A percentile compares a stretch with the other conserved stretches of the same genome.
These are phyloP conservation scores for Orbilia blumenaviensis DNA, from an alignment of 2,329 filamentous ascomycete species.

Conservation along the genomic window DNA sequence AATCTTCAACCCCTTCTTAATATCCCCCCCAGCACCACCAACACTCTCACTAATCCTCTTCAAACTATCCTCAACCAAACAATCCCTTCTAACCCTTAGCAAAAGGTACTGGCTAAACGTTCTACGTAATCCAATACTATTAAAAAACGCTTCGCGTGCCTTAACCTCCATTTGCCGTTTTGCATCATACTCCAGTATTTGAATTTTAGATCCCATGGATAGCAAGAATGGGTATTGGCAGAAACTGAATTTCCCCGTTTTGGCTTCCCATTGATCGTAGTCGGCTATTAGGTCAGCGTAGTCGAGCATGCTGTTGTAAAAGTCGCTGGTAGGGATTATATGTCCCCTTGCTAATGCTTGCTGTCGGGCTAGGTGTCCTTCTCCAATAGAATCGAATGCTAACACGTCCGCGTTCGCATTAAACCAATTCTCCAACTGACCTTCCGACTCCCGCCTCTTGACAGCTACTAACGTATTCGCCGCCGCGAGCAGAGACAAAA, in stretches of 20 bases:
- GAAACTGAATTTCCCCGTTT: slow-evolving; percentile 79
- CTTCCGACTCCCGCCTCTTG: slow-evolving; percentile 25
- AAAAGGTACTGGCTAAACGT: slow-evolving; percentile 80
- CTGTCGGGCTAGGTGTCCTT: slow-evolving; percentile 57
- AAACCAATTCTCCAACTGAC: slow-evolving; percentile 40
- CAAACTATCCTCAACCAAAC: slow-evolving; percentile 86
- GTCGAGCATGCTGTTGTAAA: slow-evolving; percentile 87
- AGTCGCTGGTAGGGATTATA: slow-evolving; percentile 80
- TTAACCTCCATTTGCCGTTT: slow-evolving; percentile 88
- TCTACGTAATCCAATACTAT: slow-evolving; percentile 80
- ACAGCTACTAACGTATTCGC: slow-evolving; percentile 72
- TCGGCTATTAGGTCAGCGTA: slow-evolving; percentile 85
- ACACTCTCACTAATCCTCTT: slow-evolving; percentile 85
- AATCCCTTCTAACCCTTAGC: slow-evolving; percentile 81
- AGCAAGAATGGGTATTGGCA: slow-evolving; percentile 93
- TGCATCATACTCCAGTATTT: slow-evolving; percentile 87
- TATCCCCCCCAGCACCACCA: slow-evolving; percentile 78
- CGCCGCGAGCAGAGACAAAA: slow-evolving; percentile 81
- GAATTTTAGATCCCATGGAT: slow-evolving; percentile 91
- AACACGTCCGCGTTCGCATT: slow-evolving; percentile 31
- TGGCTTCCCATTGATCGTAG: slow-evolving; percentile 86
- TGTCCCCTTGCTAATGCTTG: slow-evolving; percentile 68
- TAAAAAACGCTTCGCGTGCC: slow-evolving; percentile 88
- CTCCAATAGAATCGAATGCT: slow-evolving; percentile 25
- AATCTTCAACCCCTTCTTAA: slow-evolving; percentile 88